These are phyloP conservation scores for Lentinula edodes DNA, from an alignment of 768 basidiomycete species.

Conservation along the genomic window DNA sequence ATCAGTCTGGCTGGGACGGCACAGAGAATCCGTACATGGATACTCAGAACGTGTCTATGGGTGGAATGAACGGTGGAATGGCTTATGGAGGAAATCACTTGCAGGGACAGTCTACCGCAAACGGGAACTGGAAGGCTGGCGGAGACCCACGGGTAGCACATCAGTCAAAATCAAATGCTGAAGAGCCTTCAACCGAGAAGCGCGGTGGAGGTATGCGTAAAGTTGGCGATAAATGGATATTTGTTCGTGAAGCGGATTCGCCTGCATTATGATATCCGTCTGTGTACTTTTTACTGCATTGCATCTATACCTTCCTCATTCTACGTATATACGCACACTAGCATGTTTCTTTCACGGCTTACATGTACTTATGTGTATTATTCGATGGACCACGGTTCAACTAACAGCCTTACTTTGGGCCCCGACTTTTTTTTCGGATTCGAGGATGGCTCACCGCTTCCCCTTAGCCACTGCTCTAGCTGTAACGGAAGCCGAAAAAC, in stretches of 20 bases:
- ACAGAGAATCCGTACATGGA: background rate
- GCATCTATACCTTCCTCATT: background rate
- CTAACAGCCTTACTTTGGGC: background rate
- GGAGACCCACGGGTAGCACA: background rate
- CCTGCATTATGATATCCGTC: background rate
- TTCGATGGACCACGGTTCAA: background rate
- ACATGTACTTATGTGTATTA: background rate
- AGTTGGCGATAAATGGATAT: conserved; percentile 6
- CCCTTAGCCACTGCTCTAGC: no score
- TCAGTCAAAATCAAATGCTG: background rate
- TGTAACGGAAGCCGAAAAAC: no score
- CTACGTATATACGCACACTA: background rate
- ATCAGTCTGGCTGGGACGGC: conserved; percentile 1
- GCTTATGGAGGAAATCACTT: background rate
- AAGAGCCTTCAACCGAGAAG: background rate
- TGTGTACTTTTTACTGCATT: background rate
- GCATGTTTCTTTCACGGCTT: background rate
- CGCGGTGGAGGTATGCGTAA: conserved; percentile 3
- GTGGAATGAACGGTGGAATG: background rate
- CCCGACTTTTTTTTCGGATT: no score
- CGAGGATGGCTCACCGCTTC: no score
- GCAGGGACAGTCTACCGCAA: background rate
- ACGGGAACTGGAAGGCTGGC: background rate
- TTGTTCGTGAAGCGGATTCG: conserved; percentile 4
- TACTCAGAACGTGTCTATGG: background rate